phyloP scores from a whole-genome alignment of 139 green algal genomes.

The Protoeuglena noctilucae region DNA sequence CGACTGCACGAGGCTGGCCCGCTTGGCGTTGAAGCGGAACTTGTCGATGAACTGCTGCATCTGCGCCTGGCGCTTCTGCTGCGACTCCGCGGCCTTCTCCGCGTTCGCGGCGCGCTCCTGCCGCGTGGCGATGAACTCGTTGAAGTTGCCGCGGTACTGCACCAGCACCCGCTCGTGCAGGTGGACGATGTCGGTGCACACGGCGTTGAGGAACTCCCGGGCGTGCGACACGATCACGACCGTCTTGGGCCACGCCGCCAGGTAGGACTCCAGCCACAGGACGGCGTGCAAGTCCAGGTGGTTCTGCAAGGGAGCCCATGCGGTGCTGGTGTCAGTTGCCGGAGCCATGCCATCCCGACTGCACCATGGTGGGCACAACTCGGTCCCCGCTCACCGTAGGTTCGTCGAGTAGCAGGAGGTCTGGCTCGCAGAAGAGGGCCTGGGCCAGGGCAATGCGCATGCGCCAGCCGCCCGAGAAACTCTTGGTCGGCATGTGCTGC shows the following conservation, averaged over 20 bases:
- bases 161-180: conserved; percentile 47
- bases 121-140: conserved; percentile 37
- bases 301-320: too few species aligned
- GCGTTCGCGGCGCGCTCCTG: conserved; percentile 18
- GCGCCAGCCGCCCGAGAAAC: conserved; percentile 40
- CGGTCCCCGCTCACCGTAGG: too few species aligned
- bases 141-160: conserved; percentile 70
- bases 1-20: conserved; percentile 72
- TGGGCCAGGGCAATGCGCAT: conserved; percentile 30
- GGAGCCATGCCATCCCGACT: too few species aligned
- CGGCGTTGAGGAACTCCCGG: conserved; percentile 69
- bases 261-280: conserved; percentile 58
- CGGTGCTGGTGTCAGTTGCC: too few species aligned
- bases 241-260: conserved; percentile 61
- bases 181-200: conserved; percentile 75
- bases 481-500: conserved; percentile 39
- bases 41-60: conserved; percentile 82
- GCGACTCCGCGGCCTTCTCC: conserved; percentile 41
- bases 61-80: conserved; percentile 45
- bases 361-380: too few species aligned
- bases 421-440: conserved; percentile 31
- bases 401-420: conserved; percentile 71
- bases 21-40: conserved; percentile 84
- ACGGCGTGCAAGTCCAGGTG: conserved; percentile 43
- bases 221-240: conserved; percentile 70